Evolutionary conservation across 768 basidiomycete species (phyloP).

Genomic region (Xerocomellus intermedius): DNA sequence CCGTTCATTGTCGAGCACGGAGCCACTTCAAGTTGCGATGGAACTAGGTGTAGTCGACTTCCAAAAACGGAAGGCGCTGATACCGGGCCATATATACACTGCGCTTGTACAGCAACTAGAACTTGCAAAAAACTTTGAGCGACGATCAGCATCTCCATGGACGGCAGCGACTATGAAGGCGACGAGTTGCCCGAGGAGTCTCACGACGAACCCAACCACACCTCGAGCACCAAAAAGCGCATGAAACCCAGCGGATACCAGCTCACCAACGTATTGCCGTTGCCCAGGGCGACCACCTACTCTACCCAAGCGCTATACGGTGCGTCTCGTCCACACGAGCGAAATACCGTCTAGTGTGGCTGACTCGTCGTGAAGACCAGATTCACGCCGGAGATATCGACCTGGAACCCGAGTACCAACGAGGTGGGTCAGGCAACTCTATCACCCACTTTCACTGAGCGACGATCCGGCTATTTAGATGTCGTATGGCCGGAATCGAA

Average conservation of each 20-base stretch:
- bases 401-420: conserved; percentile 76
- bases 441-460: background rate
- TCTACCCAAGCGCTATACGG: conserved; percentile 61
- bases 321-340: conserved; percentile 15
- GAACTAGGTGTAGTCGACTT: background rate
- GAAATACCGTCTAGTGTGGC: background rate
- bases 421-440: conserved; percentile 44
- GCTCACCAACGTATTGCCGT: conserved; percentile 47
- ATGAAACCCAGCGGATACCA: conserved; percentile 21
- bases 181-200: conserved; percentile 13
- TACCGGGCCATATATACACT: background rate
- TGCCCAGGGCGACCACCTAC: conserved; percentile 61
- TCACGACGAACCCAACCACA: conserved; percentile 12
- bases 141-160: conserved; percentile 7
- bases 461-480: conserved; percentile 36
- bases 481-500: conserved; percentile 80
- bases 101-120: conserved; percentile 9
- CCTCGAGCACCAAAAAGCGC: background rate
- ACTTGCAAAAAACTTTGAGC: background rate
- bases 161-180: conserved; percentile 24
- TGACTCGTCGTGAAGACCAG: conserved; percentile 47
- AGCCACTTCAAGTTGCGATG: background rate
- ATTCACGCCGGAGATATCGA: conserved; percentile 62
- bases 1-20: conserved; percentile 11
- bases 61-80: conserved; percentile 8